Evolutionary conservation across 1,284 basidiomycete genomes (phyloP).

Genomic region (Filobasidium uniguttulatum): DNA sequence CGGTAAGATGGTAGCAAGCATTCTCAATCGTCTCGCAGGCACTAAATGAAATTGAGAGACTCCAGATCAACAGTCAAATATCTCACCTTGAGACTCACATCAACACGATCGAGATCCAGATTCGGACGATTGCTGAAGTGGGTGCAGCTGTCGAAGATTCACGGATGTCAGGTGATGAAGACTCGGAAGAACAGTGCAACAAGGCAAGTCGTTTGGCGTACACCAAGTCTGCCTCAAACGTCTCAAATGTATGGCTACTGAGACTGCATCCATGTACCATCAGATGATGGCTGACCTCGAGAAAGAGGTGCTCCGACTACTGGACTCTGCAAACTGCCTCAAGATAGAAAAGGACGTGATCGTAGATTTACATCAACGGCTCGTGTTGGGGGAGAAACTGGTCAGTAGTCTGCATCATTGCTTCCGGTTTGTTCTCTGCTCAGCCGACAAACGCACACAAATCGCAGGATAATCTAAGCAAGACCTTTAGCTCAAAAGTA

Average conservation of each 20-base stretch:
- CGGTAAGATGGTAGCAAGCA: too few relatives aligned
- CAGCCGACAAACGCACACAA: background rate
- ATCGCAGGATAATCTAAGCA: slow-evolving; percentile 17
- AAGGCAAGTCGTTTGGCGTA: background rate
- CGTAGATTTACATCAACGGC: background rate
- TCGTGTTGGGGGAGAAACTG: background rate
- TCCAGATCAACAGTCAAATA: background rate
- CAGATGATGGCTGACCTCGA: background rate
- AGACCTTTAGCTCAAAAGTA: slow-evolving; percentile 7
- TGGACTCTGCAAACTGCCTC: background rate
- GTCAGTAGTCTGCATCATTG: too few relatives aligned
- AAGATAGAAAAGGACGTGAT: background rate
- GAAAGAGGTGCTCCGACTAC: background rate
- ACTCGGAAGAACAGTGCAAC: background rate
- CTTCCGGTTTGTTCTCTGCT: too few relatives aligned
- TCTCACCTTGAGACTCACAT: background rate
- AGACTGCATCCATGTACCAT: background rate
- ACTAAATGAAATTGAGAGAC: too few relatives aligned
- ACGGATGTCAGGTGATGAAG: background rate
- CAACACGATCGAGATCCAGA: background rate
- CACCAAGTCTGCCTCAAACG: too few relatives aligned
- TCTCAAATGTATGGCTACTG: background rate
- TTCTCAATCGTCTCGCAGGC: too few relatives aligned
- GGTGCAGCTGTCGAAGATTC: slow-evolving; percentile 7
- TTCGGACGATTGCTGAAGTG: slow-evolving; percentile 5